phyloP scores from a whole-genome alignment of 2,329 filamentous ascomycete species.

The Colletotrichum ledebouriae region DNA sequence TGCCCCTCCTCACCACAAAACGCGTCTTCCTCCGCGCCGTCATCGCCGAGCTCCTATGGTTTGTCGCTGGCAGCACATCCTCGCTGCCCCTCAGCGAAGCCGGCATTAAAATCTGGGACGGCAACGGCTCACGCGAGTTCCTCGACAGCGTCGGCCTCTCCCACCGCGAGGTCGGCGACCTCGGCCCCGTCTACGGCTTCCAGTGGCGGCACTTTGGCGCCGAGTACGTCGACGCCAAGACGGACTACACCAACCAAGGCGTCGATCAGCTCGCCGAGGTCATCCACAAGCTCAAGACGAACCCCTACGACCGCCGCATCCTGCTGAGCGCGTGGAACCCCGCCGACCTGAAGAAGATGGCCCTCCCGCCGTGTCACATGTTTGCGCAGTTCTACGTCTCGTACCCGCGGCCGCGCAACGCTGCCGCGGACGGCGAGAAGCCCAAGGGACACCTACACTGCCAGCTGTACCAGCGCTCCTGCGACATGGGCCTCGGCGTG shows the following conservation, averaged over 20 bases:
- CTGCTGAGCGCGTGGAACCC: conserved; percentile 97
- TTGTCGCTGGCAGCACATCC: conserved; percentile 87
- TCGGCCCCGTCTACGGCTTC: conserved; percentile 97
- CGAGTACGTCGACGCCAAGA: conserved; percentile 81
- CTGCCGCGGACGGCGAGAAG: conserved; percentile 46
- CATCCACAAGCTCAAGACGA: conserved; percentile 85
- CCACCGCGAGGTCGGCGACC: conserved; percentile 87
- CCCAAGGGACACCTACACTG: conserved; percentile 82
- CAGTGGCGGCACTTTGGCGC: conserved; percentile 99
- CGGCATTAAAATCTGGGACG: conserved; percentile 98
- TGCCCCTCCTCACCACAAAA: conserved; percentile 97
- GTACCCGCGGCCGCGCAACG: conserved; percentile 66
- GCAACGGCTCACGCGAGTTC: conserved; percentile 91
- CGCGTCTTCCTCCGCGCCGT: conserved; percentile 94
- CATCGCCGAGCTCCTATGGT: conserved; percentile 95
- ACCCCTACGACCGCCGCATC: conserved; percentile 90
- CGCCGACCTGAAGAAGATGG: conserved; percentile 87
- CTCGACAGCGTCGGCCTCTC: conserved; percentile 87
- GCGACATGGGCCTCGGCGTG: conserved; percentile 97
- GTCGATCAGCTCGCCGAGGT: conserved; percentile 94
- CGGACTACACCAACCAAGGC: conserved; percentile 89
- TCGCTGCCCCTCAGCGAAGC: conserved; percentile 80
- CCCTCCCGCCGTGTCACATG: conserved; percentile 95
- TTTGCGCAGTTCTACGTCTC: conserved; percentile 97
- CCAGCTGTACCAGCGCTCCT: conserved; percentile 91